These are phyloP conservation scores for Passalora sequoiae DNA, from an alignment of 2,329 filamentous ascomycete genomes.

Conservation along the genomic window DNA sequence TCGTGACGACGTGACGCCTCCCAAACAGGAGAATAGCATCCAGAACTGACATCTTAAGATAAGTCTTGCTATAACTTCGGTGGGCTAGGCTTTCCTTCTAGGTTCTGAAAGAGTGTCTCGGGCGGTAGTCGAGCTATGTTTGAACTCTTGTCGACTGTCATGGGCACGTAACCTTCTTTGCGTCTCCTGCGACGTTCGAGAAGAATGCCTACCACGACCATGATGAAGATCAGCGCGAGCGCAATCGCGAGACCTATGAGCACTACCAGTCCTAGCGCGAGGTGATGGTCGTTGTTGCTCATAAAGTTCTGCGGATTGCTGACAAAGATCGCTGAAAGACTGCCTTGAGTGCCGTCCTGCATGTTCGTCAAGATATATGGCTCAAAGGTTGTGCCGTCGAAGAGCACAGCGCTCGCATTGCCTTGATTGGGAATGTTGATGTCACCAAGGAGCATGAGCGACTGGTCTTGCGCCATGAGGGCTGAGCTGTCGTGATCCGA, in stretches of 20 bases:
- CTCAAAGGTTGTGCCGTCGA: constrained; percentile 71
- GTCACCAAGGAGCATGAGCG: constrained; percentile 78
- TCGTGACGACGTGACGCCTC: constrained; percentile 10
- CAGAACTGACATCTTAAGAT: constrained; percentile 1
- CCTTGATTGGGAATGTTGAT: constrained; percentile 72
- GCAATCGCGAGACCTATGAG: constrained; percentile 76
- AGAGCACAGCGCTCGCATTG: constrained; percentile 77
- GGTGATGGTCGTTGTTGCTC: constrained; percentile 45
- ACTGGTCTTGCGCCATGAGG: constrained; percentile 62
- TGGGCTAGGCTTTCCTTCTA: constrained; percentile 24
- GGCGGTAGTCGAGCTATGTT: constrained; percentile 51
- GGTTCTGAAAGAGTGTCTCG: constrained; percentile 28
- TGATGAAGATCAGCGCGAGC: constrained; percentile 68
- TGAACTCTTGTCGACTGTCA: constrained; percentile 43
- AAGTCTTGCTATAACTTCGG: constrained; percentile 18
- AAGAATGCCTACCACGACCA: constrained; percentile 69
- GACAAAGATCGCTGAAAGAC: constrained; percentile 76
- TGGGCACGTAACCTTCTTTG: constrained; percentile 74
- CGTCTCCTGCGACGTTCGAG: constrained; percentile 71
- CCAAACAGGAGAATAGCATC: constrained; percentile 5
- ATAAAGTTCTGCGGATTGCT: constrained; percentile 72
- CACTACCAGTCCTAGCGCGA: constrained; percentile 72
- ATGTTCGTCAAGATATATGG: constrained; percentile 78
- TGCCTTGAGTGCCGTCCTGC: constrained; percentile 59
- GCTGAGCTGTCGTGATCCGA: constrained; percentile 60